Evolutionary conservation across 495 filamentous ascomycete genomes (phyloP).

Genomic region (Margaritispora aquatica): DNA sequence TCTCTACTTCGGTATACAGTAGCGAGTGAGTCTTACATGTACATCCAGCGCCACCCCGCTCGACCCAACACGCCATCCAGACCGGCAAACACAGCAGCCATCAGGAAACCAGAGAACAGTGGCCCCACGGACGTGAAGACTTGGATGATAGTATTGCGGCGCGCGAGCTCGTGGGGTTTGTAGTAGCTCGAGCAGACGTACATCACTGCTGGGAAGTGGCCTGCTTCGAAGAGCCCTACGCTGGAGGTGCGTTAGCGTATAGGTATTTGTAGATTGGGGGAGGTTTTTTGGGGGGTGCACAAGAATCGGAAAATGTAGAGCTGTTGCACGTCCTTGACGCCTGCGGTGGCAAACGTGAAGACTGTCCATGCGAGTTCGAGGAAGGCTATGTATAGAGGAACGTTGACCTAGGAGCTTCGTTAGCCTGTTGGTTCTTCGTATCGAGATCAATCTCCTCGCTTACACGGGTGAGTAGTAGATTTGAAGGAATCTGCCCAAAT

Average conservation of each 20-base stretch:
- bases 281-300: background rate
- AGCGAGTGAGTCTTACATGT: slow-evolving; percentile 31
- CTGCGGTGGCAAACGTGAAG: slow-evolving; percentile 6
- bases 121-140: slow-evolving; percentile 40
- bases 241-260: background rate
- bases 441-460: background rate
- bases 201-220: slow-evolving; percentile 5
- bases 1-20: too few species aligned
- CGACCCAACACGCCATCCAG: slow-evolving; percentile 44
- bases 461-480: slow-evolving; percentile 10
- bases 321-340: background rate
- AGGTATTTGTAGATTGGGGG: background rate
- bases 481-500: slow-evolving; percentile 45
- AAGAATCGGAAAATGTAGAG: slow-evolving; percentile 7
- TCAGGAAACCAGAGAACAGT: slow-evolving; percentile 44
- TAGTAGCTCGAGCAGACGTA: slow-evolving; percentile 63
- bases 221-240: slow-evolving; percentile 9
- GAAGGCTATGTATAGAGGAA: slow-evolving; percentile 9
- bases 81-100: slow-evolving; percentile 45
- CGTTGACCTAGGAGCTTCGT: slow-evolving; percentile 1
- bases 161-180: slow-evolving; percentile 53
- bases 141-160: slow-evolving; percentile 41
- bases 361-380: slow-evolving; percentile 7
- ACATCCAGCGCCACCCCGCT: slow-evolving; percentile 60
- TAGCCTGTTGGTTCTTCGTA: too few species aligned